phyloP scores from a whole-genome alignment of 2,329 filamentous ascomycete genomes.

The Apiospora aurea region DNA sequence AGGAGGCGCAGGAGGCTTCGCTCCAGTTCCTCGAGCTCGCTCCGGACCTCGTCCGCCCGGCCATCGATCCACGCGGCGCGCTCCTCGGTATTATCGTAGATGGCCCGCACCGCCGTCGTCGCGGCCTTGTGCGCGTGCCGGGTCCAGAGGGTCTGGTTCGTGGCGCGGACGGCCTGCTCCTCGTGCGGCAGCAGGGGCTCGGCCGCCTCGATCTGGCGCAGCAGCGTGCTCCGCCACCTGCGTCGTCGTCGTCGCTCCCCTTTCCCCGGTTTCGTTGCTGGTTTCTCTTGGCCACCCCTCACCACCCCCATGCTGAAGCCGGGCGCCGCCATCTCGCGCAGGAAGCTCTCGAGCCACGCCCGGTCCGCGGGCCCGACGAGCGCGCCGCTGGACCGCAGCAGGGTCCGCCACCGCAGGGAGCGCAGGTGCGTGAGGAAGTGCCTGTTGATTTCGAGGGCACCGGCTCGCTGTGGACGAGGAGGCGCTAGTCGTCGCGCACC shows the following conservation, averaged over 20 bases:
- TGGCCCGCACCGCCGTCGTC: not conserved
- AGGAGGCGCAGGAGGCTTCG: not conserved
- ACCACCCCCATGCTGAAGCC: not conserved
- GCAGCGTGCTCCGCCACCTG: not conserved
- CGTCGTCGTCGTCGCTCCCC: not conserved
- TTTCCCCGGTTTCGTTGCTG: not conserved
- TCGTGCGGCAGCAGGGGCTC: not conserved
- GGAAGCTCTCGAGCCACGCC: conserved; percentile 4
- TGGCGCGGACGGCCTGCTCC: not conserved
- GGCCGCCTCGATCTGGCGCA: conserved; percentile 4
- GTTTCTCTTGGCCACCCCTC: not conserved
- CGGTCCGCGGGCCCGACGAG: not conserved
- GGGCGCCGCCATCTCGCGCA: not conserved
- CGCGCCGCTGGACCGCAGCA: not conserved
- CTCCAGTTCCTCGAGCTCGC: not conserved
- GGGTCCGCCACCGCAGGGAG: not conserved
- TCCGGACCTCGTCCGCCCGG: not conserved
- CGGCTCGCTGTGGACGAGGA: not conserved
- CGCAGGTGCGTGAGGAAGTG: not conserved
- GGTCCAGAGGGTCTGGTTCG: not conserved
- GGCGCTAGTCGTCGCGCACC: not conserved
- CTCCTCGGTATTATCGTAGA: not conserved
- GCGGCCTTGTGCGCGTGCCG: not conserved
- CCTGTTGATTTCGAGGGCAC: not conserved
- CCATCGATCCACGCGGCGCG: not conserved